Base-by-base conservation (phyloP, 2,329 filamentous ascomycete genomes). In the Ophiobolus disseminans region DNA sequence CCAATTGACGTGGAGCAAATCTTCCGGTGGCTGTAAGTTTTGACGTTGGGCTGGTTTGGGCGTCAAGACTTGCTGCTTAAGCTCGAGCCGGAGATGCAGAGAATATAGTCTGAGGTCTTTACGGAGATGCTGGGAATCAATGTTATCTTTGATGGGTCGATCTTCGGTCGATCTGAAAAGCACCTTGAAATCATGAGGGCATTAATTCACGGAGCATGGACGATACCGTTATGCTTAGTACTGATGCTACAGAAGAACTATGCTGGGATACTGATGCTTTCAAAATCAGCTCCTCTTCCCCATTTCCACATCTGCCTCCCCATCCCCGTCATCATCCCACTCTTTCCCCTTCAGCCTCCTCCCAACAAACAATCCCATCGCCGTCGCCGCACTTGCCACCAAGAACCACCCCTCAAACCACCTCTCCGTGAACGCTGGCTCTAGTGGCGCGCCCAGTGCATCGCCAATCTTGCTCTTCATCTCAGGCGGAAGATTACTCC, bases 331-430 rank as follows among this genome's bases (percentile, higher is more conserved):
- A 35, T 74, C 72, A 32, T 73, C 69, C 69, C 70, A 73, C 7
- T 65, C 69, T 17, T 48, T 45, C 1, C 68, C 65, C 80, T 62
- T 82, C 76, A 66, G 84, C 81, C 61, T 85, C 82, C 84, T 80
- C 0, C 88, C 88, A 3, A 91, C 68, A 80, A 87, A 89, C 17
- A 95, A 85, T 0, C 89, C 90, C n/a, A 82, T 65, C 1, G 81
- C 85, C 1, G 90, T 94, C 10, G 81, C 65, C 0, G 79, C 75
- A 53, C 86, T 88, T 4, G 87, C 87, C 2, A 86, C 68, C 46
- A 96, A 72, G 70, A 95, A 96, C 86, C 90, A 93, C 6, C 85
- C 86, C 70, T 96, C 91, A 60, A 96, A 96, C 91, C 91, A 96
- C 22, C 83, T 80, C 63, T 95, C 86, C 4, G 90, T 87, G 62